These are phyloP conservation scores for Globisporangium irregulare DNA, from an alignment of 352 stramenopile species.

Conservation along the genomic window DNA sequence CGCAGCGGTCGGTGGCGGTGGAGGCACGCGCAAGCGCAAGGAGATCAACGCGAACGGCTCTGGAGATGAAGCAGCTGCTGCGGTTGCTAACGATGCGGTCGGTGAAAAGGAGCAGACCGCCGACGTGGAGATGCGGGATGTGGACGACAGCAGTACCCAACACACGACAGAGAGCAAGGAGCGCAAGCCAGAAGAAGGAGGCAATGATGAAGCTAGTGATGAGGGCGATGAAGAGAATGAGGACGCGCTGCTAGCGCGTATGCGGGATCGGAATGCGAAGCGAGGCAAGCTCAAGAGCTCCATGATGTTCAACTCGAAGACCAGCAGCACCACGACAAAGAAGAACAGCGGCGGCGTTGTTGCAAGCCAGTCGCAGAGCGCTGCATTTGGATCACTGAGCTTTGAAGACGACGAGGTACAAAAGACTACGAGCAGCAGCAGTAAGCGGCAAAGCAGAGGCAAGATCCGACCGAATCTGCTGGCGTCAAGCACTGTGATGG, in stretches of 20 bases:
- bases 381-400: constrained; percentile 28
- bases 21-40: constrained; percentile 26
- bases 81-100: neutral
- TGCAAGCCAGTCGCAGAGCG: neutral
- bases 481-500: constrained; percentile 16
- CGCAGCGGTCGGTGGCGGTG: neutral
- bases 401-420: constrained; percentile 39
- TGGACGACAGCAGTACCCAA: neutral
- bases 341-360: constrained; percentile 18
- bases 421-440: neutral
- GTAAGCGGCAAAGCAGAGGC: constrained; percentile 23
- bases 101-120: neutral
- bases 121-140: constrained; percentile 2
- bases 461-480: constrained; percentile 72
- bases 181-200: neutral
- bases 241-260: constrained; percentile 7
- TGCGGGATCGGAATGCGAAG: constrained; percentile 3
- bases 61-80: constrained; percentile 14
- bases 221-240: constrained; percentile 1
- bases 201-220: neutral
- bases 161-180: neutral
- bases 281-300: constrained; percentile 1
- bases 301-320: constrained; percentile 4
- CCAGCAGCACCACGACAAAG: constrained; percentile 26
- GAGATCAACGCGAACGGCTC: constrained; percentile 19